Conservation (phyloP, 148 eudicot genomes). For the Amaranthus palmeri region DNA sequence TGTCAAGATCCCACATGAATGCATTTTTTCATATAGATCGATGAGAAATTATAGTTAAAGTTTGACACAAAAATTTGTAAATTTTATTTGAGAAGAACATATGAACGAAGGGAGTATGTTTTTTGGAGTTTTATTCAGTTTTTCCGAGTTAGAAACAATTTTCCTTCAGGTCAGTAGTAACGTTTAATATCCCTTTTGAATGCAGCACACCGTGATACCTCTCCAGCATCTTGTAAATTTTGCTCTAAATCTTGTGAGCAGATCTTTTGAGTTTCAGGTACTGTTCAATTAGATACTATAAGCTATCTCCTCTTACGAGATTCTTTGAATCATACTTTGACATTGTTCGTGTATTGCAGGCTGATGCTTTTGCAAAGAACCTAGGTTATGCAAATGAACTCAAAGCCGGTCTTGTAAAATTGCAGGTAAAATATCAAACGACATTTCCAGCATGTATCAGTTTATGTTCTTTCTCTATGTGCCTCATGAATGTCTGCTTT, state of each 20-base stretch:
- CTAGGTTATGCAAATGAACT: slow-evolving; percentile 75
- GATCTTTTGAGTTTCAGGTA: slow-evolving; percentile 98
- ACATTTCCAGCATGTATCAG: background rate
- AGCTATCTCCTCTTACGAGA: background rate
- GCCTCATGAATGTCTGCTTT: background rate
- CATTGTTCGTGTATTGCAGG: slow-evolving; percentile 40
- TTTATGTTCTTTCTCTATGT: background rate
- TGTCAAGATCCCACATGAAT: too few relatives aligned
- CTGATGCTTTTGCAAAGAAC: slow-evolving; percentile 96
- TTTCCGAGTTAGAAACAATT: too few relatives aligned
- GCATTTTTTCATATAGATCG: too few relatives aligned
- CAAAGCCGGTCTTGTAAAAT: slow-evolving; percentile 83
- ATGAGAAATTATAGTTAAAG: too few relatives aligned
- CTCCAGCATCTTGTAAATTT: slow-evolving; percentile 91
- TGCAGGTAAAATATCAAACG: slow-evolving; percentile 51
- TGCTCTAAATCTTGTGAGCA: slow-evolving; percentile 89
- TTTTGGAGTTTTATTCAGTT: too few relatives aligned
- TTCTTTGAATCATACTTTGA: slow-evolving; percentile 3
- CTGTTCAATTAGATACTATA: background rate
- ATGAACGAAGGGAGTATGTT: too few relatives aligned
- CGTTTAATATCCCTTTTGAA: background rate
- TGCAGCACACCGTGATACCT: slow-evolving; percentile 96
- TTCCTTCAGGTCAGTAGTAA: background rate
- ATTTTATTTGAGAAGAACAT: too few relatives aligned
- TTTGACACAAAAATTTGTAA: too few relatives aligned